Conservation (phyloP, 129 eudicot species). For the Helichrysum umbraculigerum region DNA sequence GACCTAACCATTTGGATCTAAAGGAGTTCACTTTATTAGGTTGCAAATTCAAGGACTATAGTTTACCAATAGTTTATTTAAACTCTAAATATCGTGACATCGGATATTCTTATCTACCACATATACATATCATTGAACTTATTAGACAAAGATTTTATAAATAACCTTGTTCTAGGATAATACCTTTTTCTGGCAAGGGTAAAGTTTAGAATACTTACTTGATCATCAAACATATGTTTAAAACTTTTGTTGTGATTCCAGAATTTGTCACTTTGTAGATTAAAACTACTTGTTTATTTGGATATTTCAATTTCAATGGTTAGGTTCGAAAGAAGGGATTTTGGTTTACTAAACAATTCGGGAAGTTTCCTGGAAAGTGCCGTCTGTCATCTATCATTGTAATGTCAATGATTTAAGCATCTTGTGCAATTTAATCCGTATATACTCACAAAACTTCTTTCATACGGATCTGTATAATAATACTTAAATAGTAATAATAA, state of each 20-base stretch:
- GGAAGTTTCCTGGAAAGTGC: neutral
- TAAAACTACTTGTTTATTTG: too few species aligned
- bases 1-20: neutral
- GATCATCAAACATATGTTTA: too few species aligned
- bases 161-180: too few species aligned
- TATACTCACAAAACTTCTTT: neutral
- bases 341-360: neutral
- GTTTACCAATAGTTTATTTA: too few species aligned
- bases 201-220: too few species aligned
- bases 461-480: neutral
- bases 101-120: too few species aligned
- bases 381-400: neutral
- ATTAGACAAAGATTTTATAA: too few species aligned
- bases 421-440: neutral
- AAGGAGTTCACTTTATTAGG: neutral
- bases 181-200: too few species aligned
- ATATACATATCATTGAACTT: too few species aligned
- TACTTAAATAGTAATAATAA: too few species aligned
- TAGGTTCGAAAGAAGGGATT: neutral
- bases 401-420: neutral
- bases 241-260: neutral
- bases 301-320: neutral
- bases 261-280: neutral
- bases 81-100: too few species aligned
- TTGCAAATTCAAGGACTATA: too few species aligned